Conservation (phyloP, 495 filamentous ascomycete species). For the Xylaria nigripes region DNA sequence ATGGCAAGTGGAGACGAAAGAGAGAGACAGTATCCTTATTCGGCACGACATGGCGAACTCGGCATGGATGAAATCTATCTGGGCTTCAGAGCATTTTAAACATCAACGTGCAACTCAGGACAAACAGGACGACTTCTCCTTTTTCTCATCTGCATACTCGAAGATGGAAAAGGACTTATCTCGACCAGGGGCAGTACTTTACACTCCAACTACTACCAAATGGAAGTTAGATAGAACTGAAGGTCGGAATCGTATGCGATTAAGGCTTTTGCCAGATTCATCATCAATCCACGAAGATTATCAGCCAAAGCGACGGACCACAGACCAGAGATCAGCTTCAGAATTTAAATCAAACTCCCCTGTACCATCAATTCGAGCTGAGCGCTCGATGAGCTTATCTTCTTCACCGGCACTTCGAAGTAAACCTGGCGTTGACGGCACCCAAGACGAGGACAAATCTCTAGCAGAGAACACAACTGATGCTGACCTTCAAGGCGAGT, state of each 20-base stretch:
- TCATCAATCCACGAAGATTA: constrained; percentile 62
- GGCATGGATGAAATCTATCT: constrained; percentile 91
- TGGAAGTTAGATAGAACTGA: constrained; percentile 95
- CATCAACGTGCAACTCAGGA: constrained; percentile 83
- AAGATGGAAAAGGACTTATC: constrained; percentile 65
- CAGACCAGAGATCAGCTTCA: constrained; percentile 23
- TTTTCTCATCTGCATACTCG: constrained; percentile 61
- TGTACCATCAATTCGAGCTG: constrained; percentile 11
- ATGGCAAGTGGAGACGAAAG: constrained; percentile 61
- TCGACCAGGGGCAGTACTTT: constrained; percentile 71
- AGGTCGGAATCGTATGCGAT: constrained; percentile 88
- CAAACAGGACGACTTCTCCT: constrained; percentile 76
- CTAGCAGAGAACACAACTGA: constrained; percentile 18
- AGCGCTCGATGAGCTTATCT: constrained; percentile 14
- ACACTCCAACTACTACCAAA: constrained; percentile 54
- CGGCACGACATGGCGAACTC: constrained; percentile 76
- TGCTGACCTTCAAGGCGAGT: constrained; percentile 15
- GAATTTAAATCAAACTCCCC: constrained; percentile 38
- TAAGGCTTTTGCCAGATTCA: constrained; percentile 72
- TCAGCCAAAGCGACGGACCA: constrained; percentile 70
- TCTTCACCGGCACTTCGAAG: constrained; percentile 8
- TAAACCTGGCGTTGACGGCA: constrained; percentile 20
- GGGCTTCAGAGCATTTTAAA: constrained; percentile 82
- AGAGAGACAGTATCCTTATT: constrained; percentile 60
- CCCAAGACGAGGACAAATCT: constrained; percentile 20